These are phyloP conservation scores for Backusella psychrophila DNA, from an alignment of 192 early-diverging fungal species.

Conservation along the genomic window DNA sequence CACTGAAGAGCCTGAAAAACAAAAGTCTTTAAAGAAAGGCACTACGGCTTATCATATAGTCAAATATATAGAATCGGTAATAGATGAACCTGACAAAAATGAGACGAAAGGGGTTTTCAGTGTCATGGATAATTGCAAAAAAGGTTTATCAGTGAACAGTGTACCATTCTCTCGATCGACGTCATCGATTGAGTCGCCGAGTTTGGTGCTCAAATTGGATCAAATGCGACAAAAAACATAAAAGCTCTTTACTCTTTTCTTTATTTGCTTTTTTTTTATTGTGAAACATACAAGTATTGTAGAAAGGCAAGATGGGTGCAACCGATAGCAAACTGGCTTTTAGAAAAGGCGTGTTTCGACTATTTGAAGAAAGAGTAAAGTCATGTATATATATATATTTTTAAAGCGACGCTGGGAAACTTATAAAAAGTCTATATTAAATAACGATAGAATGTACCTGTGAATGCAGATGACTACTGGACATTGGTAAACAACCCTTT, in stretches of 20 bases:
- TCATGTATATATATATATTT: not conserved
- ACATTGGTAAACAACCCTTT: not conserved
- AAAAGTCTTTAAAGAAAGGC: too few species aligned
- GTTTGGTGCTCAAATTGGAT: not conserved
- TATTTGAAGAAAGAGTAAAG: slow-evolving; percentile 73
- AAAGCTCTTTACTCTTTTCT: not conserved
- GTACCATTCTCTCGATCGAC: too few species aligned
- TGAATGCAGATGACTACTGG: slow-evolving; percentile 29
- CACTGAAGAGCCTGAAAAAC: too few species aligned
- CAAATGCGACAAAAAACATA: not conserved
- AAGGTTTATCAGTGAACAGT: too few species aligned
- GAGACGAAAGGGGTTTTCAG: too few species aligned
- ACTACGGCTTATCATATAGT: too few species aligned
- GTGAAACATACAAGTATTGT: not conserved
- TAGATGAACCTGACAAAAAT: too few species aligned
- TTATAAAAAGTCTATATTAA: too few species aligned
- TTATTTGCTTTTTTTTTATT: not conserved
- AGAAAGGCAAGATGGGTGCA: slow-evolving; percentile 66
- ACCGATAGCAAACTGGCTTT: slow-evolving; percentile 90
- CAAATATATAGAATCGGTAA: too few species aligned
- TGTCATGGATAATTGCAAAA: too few species aligned
- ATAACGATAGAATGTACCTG: slow-evolving; percentile 21
- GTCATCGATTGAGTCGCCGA: too few species aligned
- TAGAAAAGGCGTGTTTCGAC: slow-evolving; percentile 81
- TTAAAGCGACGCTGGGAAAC: not conserved